phyloP scores from a whole-genome alignment of 139 green algal genomes.

The Tetradesmus lagerheimii region DNA sequence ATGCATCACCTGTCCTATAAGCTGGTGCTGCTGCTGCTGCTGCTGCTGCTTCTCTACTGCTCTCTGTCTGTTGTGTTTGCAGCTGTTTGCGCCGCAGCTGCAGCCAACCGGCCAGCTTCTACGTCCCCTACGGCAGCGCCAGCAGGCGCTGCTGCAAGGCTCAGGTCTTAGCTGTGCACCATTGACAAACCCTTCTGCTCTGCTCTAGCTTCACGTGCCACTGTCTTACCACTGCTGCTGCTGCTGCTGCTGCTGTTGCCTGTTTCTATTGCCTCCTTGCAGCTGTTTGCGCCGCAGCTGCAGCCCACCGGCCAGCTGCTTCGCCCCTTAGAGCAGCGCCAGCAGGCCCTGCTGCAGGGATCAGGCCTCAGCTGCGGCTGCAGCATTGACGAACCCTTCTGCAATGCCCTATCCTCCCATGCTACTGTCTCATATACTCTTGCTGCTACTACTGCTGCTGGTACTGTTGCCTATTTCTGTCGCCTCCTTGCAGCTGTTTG shows the following conservation, averaged over 20 bases:
- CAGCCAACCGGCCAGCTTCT: too few relatives aligned
- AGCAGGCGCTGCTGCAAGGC: too few relatives aligned
- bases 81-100: background rate
- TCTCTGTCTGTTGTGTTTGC: too few relatives aligned
- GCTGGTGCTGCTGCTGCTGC: too few relatives aligned
- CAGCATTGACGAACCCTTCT: background rate
- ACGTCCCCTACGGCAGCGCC: slow-evolving; percentile 28
- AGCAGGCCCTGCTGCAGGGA: background rate
- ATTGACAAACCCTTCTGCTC: too few relatives aligned
- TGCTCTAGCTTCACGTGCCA: too few relatives aligned
- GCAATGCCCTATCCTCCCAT: background rate
- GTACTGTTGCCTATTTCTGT: background rate
- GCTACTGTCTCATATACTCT: too few relatives aligned
- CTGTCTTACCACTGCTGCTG: background rate
- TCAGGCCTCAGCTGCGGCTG: background rate
- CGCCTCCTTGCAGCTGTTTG: background rate
- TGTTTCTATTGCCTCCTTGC: background rate
- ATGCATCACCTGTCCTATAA: too few relatives aligned
- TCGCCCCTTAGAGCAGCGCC: background rate
- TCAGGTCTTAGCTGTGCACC: too few relatives aligned
- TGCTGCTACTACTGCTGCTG: too few relatives aligned
- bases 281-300: background rate
- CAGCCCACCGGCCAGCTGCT: slow-evolving; percentile 9
- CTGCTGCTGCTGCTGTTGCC: background rate
- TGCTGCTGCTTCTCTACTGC: too few relatives aligned